These are phyloP conservation scores for Solanum tarapatanum DNA, from an alignment of 257 asterid species.

Conservation along the genomic window DNA sequence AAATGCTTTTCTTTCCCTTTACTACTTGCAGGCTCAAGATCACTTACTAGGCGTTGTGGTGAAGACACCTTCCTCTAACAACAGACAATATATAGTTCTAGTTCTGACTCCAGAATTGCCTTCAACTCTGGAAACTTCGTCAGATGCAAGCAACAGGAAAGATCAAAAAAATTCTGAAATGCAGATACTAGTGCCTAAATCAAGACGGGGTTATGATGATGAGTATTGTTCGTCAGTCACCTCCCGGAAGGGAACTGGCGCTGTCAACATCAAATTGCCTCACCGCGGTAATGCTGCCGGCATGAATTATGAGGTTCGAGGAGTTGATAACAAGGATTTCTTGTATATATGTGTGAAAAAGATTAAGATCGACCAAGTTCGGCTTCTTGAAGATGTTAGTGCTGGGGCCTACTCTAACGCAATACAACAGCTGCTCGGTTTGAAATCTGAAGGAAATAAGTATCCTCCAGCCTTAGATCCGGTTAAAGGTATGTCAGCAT, in stretches of 20 bases:
- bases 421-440: slow-evolving; percentile 59
- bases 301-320: slow-evolving; percentile 76
- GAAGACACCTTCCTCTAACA: slow-evolving; percentile 58
- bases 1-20: slow-evolving; percentile 1
- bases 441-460: slow-evolving; percentile 70
- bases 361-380: slow-evolving; percentile 70
- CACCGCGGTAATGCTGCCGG: slow-evolving; percentile 79
- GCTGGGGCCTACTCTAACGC: slow-evolving; percentile 69
- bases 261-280: slow-evolving; percentile 67
- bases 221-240: slow-evolving; percentile 57
- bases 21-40: slow-evolving; percentile 66
- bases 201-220: slow-evolving; percentile 83
- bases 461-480: slow-evolving; percentile 94
- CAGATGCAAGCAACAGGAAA: slow-evolving; percentile 19
- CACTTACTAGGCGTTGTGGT: slow-evolving; percentile 83
- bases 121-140: slow-evolving; percentile 22
- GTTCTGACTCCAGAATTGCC: slow-evolving; percentile 78
- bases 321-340: slow-evolving; percentile 52
- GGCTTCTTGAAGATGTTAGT: slow-evolving; percentile 90
- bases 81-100: slow-evolving; percentile 67
- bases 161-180: slow-evolving; percentile 37
- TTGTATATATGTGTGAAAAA: slow-evolving; percentile 59
- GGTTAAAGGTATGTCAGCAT: slow-evolving; percentile 45
- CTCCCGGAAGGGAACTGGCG: slow-evolving; percentile 78
- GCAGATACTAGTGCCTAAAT: slow-evolving; percentile 78